Evolutionary conservation across 176 grass and related monocot genomes (phyloP).

Genomic region (bread wheat (Triticum aestivum)): DNA sequence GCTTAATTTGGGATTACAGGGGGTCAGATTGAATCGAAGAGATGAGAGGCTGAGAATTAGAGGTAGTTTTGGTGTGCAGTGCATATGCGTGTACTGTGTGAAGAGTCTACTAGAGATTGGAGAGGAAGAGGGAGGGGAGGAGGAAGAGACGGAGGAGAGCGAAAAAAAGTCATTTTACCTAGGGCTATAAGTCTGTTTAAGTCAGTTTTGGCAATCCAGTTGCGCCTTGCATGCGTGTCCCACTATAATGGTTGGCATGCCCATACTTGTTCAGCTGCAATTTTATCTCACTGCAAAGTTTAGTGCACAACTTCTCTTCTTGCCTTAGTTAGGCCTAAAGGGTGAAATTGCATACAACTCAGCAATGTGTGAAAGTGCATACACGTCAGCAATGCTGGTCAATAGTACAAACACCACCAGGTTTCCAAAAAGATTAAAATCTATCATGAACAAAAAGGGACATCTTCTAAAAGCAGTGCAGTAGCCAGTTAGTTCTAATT

Average conservation of each 20-base stretch:
- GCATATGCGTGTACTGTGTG: not conserved
- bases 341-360: too few relatives aligned
- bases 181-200: not conserved
- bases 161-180: not conserved
- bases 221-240: not conserved
- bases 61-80: not conserved
- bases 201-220: not conserved
- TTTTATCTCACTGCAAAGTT: conserved; percentile 1
- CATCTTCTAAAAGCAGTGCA: too few relatives aligned
- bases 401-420: too few relatives aligned
- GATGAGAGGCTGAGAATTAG: not conserved
- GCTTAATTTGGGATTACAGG: not conserved
- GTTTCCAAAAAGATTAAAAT: too few relatives aligned
- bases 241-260: not conserved
- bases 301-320: not conserved
- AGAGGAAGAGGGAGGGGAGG: not conserved
- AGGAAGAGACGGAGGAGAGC: not conserved
- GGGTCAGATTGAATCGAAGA: too few relatives aligned
- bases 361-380: too few relatives aligned
- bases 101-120: not conserved
- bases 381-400: too few relatives aligned
- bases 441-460: too few relatives aligned
- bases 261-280: not conserved
- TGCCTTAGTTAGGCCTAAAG: conserved; percentile 11
- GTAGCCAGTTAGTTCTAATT: too few relatives aligned